Percentiles rank a stretch among this genome's conserved stretches.
Conservation (phyloP, 345 rosid species). For the Populus davidiana region DNA sequence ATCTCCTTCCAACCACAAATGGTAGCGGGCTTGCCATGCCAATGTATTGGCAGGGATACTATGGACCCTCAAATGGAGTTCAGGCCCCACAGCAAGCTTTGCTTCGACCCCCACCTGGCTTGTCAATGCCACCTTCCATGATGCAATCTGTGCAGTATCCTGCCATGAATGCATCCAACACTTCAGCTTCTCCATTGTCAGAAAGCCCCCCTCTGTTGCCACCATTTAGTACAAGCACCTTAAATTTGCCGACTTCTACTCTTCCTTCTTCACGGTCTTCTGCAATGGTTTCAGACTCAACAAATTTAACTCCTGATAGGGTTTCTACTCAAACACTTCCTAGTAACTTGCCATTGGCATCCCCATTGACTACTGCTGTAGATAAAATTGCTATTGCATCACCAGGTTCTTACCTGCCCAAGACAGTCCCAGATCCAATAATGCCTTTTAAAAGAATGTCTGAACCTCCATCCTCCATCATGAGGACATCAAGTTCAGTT, state of each 20-base stretch:
- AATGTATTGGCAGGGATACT: conserved; percentile 49
- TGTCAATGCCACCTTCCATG: conserved; percentile 35
- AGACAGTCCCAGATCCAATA: conserved; percentile 13
- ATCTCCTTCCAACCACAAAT: conserved; percentile 23
- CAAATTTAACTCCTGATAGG: conserved; percentile 25
- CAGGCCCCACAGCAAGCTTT: conserved; percentile 38
- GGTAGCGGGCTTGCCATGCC: conserved; percentile 40
- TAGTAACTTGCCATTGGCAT: conserved; percentile 22
- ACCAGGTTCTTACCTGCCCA: conserved; percentile 20
- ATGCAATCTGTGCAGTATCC: conserved; percentile 37
- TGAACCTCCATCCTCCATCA: conserved; percentile 16
- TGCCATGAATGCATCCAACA: conserved; percentile 19
- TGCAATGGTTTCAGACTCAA: conserved; percentile 21
- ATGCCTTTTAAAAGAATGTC: conserved; percentile 27
- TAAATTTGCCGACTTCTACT: conserved; percentile 20
- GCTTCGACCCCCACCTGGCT: conserved; percentile 33
- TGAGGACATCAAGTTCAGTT: conserved; percentile 18
- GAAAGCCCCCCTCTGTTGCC: conserved; percentile 30
- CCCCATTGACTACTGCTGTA: conserved; percentile 17
- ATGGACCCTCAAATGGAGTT: conserved; percentile 34
- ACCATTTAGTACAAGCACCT: conserved; percentile 13
- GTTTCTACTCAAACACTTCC: conserved; percentile 20
- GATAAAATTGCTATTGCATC: conserved; percentile 15
- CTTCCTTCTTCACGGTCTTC: conserved; percentile 18
- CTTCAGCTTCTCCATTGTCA: conserved; percentile 25